Evolutionary conservation across 345 rosid genomes (phyloP).

Genomic region (Pistacia integerrima): DNA sequence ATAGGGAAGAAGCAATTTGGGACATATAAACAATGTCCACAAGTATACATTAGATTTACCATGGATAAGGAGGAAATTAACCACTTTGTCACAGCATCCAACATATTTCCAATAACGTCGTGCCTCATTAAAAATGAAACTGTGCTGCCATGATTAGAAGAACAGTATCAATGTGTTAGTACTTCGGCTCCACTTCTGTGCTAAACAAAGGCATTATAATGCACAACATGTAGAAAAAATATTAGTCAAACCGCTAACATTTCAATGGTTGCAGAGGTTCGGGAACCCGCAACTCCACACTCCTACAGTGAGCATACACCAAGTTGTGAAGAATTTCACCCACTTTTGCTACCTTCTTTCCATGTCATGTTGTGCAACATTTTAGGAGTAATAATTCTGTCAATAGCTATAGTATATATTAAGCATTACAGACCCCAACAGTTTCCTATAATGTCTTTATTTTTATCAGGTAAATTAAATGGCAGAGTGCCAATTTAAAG

Average conservation of each 20-base stretch:
- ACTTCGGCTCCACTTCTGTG: constrained; percentile 1
- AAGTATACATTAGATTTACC: neutral
- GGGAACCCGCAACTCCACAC: neutral
- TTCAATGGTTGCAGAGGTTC: neutral
- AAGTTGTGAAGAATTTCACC: neutral
- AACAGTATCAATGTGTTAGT: neutral
- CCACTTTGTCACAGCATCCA: neutral
- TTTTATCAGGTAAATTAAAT: neutral
- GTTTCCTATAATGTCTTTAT: constrained; percentile 4
- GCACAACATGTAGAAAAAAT: neutral
- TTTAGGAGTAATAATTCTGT: constrained; percentile 2
- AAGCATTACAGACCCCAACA: neutral
- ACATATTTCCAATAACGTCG: neutral
- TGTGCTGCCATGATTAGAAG: constrained; percentile 8
- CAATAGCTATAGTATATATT: constrained; percentile 2
- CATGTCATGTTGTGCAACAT: constrained; percentile 1
- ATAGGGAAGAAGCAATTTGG: neutral
- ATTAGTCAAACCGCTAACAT: neutral
- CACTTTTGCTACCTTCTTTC: neutral
- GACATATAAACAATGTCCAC: neutral
- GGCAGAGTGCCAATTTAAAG: neutral
- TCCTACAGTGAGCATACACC: neutral
- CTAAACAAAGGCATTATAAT: neutral
- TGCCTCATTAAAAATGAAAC: constrained; percentile 11
- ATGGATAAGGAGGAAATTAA: neutral